A percentile compares a stretch with the other conserved stretches of the same genome.
Evolutionary conservation across 805 yeast species (phyloP).

Genomic region (Lachancea dasiensis): DNA sequence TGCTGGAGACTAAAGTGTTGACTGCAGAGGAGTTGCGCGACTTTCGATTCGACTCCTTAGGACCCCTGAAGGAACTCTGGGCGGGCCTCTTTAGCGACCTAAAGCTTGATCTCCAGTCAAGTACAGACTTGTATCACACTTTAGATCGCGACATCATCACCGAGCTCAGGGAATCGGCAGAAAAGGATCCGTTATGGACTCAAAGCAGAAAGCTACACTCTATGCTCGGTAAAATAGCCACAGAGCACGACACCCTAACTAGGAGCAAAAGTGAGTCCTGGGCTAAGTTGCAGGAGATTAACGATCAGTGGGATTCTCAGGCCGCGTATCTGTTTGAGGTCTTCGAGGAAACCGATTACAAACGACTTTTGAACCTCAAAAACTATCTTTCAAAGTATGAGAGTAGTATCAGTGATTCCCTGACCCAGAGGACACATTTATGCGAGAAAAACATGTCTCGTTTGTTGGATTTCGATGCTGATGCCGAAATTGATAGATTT

Average conservation of each 20-base stretch:
- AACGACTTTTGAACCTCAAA: slow-evolving; percentile 56
- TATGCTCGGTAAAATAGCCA: slow-evolving; percentile 40
- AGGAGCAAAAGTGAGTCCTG: slow-evolving; percentile 31
- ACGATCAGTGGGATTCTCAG: slow-evolving; percentile 64
- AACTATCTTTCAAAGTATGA: slow-evolving; percentile 60
- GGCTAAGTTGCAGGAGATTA: slow-evolving; percentile 39
- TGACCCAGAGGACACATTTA: slow-evolving; percentile 39
- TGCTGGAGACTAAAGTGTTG: slow-evolving; percentile 36
- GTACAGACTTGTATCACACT: slow-evolving; percentile 40
- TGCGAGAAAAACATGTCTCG: slow-evolving; percentile 64
- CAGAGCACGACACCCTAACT: slow-evolving; percentile 36
- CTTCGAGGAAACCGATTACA: slow-evolving; percentile 65
- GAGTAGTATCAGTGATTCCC: slow-evolving; percentile 51
- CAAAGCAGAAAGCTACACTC: slow-evolving; percentile 46
- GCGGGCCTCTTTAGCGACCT: slow-evolving; percentile 36
- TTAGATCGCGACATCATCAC: slow-evolving; percentile 50
- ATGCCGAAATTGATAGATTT: slow-evolving; percentile 52
- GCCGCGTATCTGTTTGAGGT: slow-evolving; percentile 73
- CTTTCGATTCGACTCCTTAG: slow-evolving; percentile 44
- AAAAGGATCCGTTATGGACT: slow-evolving; percentile 49
- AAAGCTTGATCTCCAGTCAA: slow-evolving; percentile 43
- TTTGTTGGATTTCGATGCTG: slow-evolving; percentile 57
- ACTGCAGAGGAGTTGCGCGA: slow-evolving; percentile 43
- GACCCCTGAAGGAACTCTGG: slow-evolving; percentile 42
- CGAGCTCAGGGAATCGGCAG: slow-evolving; percentile 48